Conservation (phyloP, 768 basidiomycete species). For the Boletus sensibilis region DNA sequence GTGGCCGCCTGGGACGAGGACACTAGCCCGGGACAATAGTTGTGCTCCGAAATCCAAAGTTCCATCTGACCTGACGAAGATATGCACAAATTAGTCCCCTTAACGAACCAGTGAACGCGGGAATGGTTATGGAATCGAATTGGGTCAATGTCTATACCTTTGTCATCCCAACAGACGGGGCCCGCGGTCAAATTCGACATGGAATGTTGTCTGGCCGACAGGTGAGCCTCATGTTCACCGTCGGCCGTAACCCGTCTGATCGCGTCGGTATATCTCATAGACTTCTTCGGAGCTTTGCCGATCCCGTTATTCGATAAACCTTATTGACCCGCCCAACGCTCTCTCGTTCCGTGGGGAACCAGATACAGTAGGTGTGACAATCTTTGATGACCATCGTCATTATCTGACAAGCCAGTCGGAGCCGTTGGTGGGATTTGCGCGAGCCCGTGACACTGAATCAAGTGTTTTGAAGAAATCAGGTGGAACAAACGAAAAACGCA, state of each 20-base stretch:
- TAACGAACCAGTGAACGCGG: neutral
- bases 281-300: neutral
- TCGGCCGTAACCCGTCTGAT: neutral
- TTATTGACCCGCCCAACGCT: neutral
- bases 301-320: neutral
- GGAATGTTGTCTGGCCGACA: neutral
- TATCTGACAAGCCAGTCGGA: neutral
- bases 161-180: neutral
- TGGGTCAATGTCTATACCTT: neutral
- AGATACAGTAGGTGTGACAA: neutral
- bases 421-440: neutral
- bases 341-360: neutral
- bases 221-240: neutral
- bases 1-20: neutral
- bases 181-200: neutral
- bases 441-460: too few relatives aligned
- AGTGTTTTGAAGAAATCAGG: neutral
- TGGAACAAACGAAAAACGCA: neutral
- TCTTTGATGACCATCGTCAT: neutral
- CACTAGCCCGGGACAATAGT: neutral
- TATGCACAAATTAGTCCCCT: neutral
- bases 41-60: too few relatives aligned
- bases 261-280: neutral
- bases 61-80: neutral
- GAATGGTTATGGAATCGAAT: neutral